phyloP scores from a whole-genome alignment of 2,329 filamentous ascomycete species.

The Epichloe bromicola region DNA sequence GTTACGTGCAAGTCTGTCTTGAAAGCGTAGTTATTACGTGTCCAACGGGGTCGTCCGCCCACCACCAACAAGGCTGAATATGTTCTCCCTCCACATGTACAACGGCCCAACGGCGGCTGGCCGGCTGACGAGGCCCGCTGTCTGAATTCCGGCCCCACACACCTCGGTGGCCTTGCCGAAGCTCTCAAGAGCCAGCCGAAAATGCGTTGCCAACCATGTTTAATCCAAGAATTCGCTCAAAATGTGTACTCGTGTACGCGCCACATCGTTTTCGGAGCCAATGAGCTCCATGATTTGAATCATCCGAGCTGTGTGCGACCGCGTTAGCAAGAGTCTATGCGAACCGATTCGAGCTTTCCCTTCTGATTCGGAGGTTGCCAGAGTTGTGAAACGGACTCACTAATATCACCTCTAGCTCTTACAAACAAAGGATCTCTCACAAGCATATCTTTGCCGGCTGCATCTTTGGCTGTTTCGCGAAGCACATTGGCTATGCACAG shows the following conservation, averaged over 20 bases:
- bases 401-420: conserved; percentile 47
- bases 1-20: too few species aligned
- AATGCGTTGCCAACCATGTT: neutral
- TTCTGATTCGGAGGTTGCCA: neutral
- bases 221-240: conserved; percentile 37
- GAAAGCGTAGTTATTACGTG: too few species aligned
- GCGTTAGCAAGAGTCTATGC: neutral
- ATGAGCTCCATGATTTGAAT: conserved; percentile 50
- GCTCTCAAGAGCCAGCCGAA: neutral
- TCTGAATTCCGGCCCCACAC: too few species aligned
- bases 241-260: conserved; percentile 44
- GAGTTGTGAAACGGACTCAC: conserved; percentile 26
- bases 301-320: conserved; percentile 36
- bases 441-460: conserved; percentile 31
- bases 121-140: too few species aligned
- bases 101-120: too few species aligned
- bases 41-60: too few species aligned
- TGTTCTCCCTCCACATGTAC: too few species aligned
- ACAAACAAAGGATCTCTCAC: conserved; percentile 44
- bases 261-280: conserved; percentile 45
- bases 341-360: neutral
- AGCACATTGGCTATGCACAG: conserved; percentile 52
- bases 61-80: too few species aligned
- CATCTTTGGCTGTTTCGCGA: conserved; percentile 35
- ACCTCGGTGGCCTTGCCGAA: neutral